Conservation (phyloP, 176 grass and related monocot species). For the Hyparrhenia diplandra region DNA sequence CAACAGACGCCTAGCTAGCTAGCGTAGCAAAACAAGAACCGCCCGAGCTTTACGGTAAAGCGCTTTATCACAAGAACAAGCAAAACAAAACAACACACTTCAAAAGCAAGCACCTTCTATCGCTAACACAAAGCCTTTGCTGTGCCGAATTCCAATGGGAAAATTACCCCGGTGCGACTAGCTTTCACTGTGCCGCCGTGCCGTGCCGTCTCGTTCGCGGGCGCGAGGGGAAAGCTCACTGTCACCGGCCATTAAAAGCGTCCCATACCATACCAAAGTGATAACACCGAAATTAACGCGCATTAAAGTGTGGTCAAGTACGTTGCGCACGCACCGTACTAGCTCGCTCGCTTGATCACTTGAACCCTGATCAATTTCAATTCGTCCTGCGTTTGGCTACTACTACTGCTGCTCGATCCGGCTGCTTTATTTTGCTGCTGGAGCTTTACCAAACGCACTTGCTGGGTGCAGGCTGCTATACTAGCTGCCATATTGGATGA, state of each 20-base stretch:
- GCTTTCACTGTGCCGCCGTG: background rate
- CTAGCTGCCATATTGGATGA: slow-evolving; percentile 4
- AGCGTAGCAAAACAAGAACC: background rate
- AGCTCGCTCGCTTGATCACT: too few relatives aligned
- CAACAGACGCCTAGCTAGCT: too few relatives aligned
- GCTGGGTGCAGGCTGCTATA: background rate
- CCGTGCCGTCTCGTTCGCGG: background rate
- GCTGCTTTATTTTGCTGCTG: background rate
- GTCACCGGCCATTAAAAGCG: background rate
- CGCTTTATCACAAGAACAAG: background rate
- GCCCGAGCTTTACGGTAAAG: background rate
- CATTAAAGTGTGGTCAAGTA: background rate
- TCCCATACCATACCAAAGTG: background rate
- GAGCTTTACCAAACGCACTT: slow-evolving; percentile 28
- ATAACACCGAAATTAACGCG: background rate
- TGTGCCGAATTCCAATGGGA: too few relatives aligned
- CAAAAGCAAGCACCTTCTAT: too few relatives aligned
- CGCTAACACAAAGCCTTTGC: too few relatives aligned
- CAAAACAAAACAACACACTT: background rate
- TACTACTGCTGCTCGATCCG: background rate
- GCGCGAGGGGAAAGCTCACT: background rate
- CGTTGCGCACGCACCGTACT: background rate
- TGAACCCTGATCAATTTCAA: too few relatives aligned
- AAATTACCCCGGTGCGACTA: too few relatives aligned
- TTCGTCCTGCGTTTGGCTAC: too few relatives aligned